Evolutionary conservation across 2,329 filamentous ascomycete genomes (phyloP).

Genomic region (Fusarium caatingaense): DNA sequence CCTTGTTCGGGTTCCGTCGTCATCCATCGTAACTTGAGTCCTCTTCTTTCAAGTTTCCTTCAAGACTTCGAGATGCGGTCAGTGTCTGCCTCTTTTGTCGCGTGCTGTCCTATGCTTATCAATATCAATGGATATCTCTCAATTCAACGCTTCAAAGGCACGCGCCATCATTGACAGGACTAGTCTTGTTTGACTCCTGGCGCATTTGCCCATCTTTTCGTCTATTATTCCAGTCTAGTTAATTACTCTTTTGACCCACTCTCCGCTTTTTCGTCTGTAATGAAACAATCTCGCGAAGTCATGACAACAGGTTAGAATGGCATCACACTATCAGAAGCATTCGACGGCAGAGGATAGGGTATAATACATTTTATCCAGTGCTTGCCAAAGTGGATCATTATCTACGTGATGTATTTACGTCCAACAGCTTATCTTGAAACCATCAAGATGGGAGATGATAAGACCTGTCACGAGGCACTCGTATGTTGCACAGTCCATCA

Average conservation of each 20-base stretch:
- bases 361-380: not conserved
- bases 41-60: not conserved
- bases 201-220: conserved; percentile 1
- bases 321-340: not conserved
- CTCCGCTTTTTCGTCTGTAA: conserved; percentile 5
- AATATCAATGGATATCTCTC: not conserved
- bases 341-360: not conserved
- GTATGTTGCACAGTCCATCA: not conserved
- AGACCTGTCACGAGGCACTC: conserved; percentile 2
- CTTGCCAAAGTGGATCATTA: not conserved
- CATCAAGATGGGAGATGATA: not conserved
- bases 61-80: not conserved
- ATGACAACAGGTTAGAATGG: not conserved
- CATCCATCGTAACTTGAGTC: not conserved
- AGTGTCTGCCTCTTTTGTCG: not conserved
- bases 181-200: not conserved
- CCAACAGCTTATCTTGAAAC: not conserved
- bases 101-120: not conserved
- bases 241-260: conserved; percentile 8
- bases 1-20: conserved; percentile 1
- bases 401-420: not conserved
- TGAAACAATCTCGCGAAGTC: conserved; percentile 9
- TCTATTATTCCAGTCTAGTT: too few relatives aligned
- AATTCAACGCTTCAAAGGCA: not conserved
- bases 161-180: not conserved